Evolutionary conservation across 805 yeast species (phyloP).

Genomic region (Yamadazyma sp.): DNA sequence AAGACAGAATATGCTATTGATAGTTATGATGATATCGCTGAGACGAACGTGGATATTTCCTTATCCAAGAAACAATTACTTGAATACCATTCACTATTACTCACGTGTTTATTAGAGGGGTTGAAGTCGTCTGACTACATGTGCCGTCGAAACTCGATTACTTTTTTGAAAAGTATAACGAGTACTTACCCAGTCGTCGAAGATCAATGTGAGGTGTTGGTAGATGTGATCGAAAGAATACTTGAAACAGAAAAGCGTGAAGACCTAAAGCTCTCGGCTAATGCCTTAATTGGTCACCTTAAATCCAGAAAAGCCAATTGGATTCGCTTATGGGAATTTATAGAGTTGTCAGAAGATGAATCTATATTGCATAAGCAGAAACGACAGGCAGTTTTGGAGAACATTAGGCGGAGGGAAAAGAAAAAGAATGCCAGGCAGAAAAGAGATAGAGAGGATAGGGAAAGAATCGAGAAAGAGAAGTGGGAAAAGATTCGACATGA

Average conservation of each 20-base stretch:
- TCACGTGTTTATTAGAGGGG: slow-evolving; percentile 43
- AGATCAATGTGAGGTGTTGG: slow-evolving; percentile 58
- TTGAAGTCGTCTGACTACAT: slow-evolving; percentile 61
- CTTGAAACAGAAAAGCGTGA: slow-evolving; percentile 61
- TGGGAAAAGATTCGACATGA: slow-evolving; percentile 1
- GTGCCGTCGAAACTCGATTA: slow-evolving; percentile 77
- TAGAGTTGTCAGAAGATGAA: slow-evolving; percentile 47
- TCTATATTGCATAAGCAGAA: slow-evolving; percentile 21
- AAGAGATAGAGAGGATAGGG: slow-evolving; percentile 3
- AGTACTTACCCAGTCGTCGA: slow-evolving; percentile 66
- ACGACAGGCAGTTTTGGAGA: slow-evolving; percentile 24
- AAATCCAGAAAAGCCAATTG: slow-evolving; percentile 53
- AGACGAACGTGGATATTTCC: neutral
- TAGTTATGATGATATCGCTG: neutral
- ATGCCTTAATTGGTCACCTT: slow-evolving; percentile 66
- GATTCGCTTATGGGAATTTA: slow-evolving; percentile 57
- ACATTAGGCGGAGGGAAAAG: slow-evolving; percentile 16
- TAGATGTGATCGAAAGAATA: slow-evolving; percentile 48
- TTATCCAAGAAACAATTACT: slow-evolving; percentile 3
- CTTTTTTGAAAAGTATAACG: slow-evolving; percentile 65
- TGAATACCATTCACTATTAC: slow-evolving; percentile 55
- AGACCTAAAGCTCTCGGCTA: slow-evolving; percentile 76
- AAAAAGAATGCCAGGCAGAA: slow-evolving; percentile 16
- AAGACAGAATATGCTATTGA: too few relatives aligned
- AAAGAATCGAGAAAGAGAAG: slow-evolving; percentile 5